Evolutionary conservation across 257 asterid species (phyloP).

Genomic region (Plectranthus barbatus): DNA sequence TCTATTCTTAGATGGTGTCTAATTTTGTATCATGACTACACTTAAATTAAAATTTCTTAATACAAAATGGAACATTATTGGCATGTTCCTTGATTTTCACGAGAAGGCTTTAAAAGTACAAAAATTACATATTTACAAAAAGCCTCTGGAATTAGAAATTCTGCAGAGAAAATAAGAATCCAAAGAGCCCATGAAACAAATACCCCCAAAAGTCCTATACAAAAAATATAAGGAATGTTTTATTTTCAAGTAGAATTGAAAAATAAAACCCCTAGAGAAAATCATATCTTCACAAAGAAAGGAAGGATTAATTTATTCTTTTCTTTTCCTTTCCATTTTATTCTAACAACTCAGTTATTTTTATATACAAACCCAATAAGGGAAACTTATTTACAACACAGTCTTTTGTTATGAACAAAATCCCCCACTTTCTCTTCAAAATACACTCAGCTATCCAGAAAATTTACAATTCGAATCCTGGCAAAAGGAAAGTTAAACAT

Average conservation of each 20-base stretch:
- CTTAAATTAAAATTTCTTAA: no score
- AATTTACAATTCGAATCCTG: constrained; percentile 53
- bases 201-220: not conserved
- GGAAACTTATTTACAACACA: constrained; percentile 7
- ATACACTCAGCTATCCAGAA: constrained; percentile 49
- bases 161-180: not conserved
- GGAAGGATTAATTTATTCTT: constrained; percentile 8
- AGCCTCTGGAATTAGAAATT: not conserved
- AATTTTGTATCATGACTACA: no score
- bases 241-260: not conserved
- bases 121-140: not conserved
- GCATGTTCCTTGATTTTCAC: not conserved
- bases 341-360: not conserved
- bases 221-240: not conserved
- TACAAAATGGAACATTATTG: no score
- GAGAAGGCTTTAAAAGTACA: not conserved
- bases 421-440: constrained; percentile 11
- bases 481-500: not conserved
- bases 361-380: not conserved
- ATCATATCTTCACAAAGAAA: constrained; percentile 8
- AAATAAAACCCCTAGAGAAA: not conserved
- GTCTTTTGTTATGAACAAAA: not conserved
- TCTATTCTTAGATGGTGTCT: no score
- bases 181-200: not conserved
- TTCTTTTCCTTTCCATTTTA: not conserved